These are phyloP conservation scores for Pistacia integerrima DNA, from an alignment of 345 rosid species.

Conservation along the genomic window DNA sequence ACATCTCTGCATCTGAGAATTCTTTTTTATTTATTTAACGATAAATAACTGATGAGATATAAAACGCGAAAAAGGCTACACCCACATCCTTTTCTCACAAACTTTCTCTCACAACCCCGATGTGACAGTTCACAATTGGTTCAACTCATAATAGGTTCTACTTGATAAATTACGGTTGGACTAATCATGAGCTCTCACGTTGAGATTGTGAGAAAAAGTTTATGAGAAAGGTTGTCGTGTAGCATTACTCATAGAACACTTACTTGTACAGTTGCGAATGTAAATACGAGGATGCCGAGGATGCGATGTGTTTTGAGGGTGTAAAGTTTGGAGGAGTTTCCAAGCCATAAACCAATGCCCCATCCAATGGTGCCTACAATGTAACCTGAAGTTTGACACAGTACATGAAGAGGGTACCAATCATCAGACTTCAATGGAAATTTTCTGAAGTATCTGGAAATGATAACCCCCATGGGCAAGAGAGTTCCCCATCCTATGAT, in stretches of 20 bases:
- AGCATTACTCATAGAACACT: neutral
- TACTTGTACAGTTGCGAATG: slow-evolving; percentile 42
- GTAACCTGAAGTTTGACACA: slow-evolving; percentile 39
- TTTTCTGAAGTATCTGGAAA: slow-evolving; percentile 36
- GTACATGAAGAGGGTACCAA: slow-evolving; percentile 38
- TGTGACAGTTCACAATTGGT: too few relatives aligned
- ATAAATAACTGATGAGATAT: too few relatives aligned
- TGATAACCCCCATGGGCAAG: slow-evolving; percentile 38
- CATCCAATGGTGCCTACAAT: slow-evolving; percentile 41
- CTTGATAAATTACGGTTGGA: too few relatives aligned
- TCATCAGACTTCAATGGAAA: slow-evolving; percentile 32
- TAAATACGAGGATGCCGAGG: slow-evolving; percentile 38
- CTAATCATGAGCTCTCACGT: too few relatives aligned
- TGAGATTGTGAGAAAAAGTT: too few relatives aligned
- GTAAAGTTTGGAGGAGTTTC: slow-evolving; percentile 28
- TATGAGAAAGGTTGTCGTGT: too few relatives aligned
- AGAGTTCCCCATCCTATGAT: slow-evolving; percentile 48
- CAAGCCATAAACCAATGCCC: slow-evolving; percentile 42
- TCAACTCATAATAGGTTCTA: too few relatives aligned
- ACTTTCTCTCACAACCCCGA: too few relatives aligned
- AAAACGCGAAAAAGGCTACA: too few relatives aligned
- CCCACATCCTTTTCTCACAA: too few relatives aligned
- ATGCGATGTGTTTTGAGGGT: slow-evolving; percentile 29
- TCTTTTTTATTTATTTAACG: too few relatives aligned
- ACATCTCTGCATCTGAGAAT: too few relatives aligned